Conservation (phyloP, 139 green algal species). For the Coccomyxa sp. region DNA sequence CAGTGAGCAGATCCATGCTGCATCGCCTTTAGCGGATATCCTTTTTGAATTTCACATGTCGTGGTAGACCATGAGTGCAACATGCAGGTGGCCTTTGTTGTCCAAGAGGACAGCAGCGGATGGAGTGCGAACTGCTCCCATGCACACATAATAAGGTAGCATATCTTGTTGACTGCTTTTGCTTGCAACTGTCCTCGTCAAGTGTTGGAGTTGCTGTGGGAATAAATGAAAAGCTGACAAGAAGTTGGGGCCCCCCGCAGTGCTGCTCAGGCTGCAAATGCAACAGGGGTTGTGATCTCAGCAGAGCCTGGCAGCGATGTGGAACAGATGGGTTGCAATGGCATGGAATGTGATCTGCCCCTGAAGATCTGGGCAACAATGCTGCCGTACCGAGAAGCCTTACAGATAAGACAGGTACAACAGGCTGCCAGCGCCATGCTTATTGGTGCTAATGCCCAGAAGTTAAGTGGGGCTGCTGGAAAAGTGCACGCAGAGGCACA, state of each 20-base stretch:
- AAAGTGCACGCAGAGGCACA: neutral
- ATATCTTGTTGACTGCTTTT: neutral
- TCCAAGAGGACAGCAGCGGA: neutral
- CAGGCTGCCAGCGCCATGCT: neutral
- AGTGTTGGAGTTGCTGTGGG: neutral
- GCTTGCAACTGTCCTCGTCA: neutral
- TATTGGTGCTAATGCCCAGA: neutral
- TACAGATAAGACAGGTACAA: neutral
- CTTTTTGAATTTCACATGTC: too few species aligned
- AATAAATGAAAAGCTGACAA: neutral
- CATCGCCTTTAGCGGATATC: too few species aligned
- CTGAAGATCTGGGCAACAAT: slow-evolving; percentile 22
- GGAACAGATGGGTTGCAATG: slow-evolving; percentile 11
- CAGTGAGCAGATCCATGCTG: too few species aligned
- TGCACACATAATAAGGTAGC: neutral
- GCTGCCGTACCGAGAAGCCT: slow-evolving; percentile 6
- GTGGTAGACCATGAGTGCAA: too few species aligned
- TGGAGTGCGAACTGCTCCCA: neutral
- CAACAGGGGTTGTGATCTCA: slow-evolving; percentile 16
- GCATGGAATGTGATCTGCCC: slow-evolving; percentile 9
- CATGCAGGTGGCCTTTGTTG: neutral
- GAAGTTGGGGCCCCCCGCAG: neutral
- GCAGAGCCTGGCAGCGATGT: slow-evolving; percentile 9
- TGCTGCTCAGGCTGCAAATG: neutral
- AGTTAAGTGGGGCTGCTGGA: neutral